These are phyloP conservation scores for Smittium culicis DNA, from an alignment of 371 early-diverging fungal genomes.

Conservation along the genomic window DNA sequence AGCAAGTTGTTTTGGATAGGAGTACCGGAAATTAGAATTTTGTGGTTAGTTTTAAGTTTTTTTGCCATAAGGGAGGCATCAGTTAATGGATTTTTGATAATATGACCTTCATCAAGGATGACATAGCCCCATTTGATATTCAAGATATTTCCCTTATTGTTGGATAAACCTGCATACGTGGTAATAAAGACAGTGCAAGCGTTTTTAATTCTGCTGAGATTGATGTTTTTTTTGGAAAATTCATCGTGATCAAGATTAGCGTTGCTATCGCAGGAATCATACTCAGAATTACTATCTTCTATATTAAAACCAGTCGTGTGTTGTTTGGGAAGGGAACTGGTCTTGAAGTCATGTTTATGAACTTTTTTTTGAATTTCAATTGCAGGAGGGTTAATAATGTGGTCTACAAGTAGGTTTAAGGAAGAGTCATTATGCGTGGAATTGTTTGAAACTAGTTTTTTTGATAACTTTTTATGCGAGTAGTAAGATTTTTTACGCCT, in stretches of 20 bases:
- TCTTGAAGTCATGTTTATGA: neutral
- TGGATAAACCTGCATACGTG: constrained; percentile 69
- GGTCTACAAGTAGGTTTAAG: neutral
- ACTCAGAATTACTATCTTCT: no score
- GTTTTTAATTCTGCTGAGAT: neutral
- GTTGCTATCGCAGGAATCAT: no score
- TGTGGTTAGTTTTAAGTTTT: constrained; percentile 65
- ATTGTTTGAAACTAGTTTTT: constrained; percentile 12
- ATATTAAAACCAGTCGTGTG: no score
- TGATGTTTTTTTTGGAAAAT: neutral
- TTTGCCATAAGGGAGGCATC: constrained; percentile 78
- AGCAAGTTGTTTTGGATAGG: constrained; percentile 96
- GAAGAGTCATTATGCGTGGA: neutral
- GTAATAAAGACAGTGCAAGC: constrained; percentile 73
- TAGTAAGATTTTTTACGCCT: constrained; percentile 21
- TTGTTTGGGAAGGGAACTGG: no score
- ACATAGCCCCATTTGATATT: constrained; percentile 73
- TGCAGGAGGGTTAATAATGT: neutral
- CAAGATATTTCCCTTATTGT: constrained; percentile 48
- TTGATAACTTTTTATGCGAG: constrained; percentile 13
- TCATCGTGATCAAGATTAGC: no score
- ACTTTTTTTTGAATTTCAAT: constrained; percentile 14
- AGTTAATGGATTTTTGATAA: constrained; percentile 90
- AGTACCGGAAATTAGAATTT: constrained; percentile 90
- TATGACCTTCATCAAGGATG: constrained; percentile 97